Percentiles rank a stretch among this genome's conserved stretches.
Conservation (phyloP, 352 stramenopile species). For the Saprolegnia parasitica region DNA sequence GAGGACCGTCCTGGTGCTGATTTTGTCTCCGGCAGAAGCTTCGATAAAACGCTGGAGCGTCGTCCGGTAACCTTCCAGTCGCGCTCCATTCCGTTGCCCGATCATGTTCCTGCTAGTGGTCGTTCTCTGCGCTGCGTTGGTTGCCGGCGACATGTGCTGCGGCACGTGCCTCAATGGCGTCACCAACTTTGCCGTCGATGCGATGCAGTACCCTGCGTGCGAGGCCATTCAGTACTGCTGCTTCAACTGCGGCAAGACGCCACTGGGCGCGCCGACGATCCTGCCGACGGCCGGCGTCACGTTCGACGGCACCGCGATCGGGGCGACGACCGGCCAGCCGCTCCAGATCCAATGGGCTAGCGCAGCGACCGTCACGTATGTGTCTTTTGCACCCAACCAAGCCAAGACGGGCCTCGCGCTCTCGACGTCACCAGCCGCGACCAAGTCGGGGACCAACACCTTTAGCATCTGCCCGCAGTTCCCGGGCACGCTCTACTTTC, state of each 20-base stretch:
- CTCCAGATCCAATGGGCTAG: slow-evolving; percentile 18
- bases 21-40: too few species aligned
- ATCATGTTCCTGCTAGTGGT: background rate
- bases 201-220: slow-evolving; percentile 17
- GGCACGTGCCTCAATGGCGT: slow-evolving; percentile 23
- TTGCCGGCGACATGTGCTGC: slow-evolving; percentile 12
- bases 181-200: slow-evolving; percentile 18
- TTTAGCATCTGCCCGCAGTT: slow-evolving; percentile 24
- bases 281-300: slow-evolving; percentile 12
- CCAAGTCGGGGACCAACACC: background rate
- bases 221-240: slow-evolving; percentile 20
- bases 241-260: slow-evolving; percentile 11
- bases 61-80: too few species aligned
- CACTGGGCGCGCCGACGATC: slow-evolving; percentile 15
- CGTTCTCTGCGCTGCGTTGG: background rate
- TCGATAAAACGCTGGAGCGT: too few species aligned
- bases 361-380: slow-evolving; percentile 17
- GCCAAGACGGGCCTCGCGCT: slow-evolving; percentile 23
- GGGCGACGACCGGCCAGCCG: slow-evolving; percentile 11
- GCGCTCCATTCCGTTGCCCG: background rate
- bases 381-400: slow-evolving; percentile 23
- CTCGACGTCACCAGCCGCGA: slow-evolving; percentile 10
- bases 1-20: too few species aligned
- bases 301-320: slow-evolving; percentile 15
- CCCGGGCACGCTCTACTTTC: slow-evolving; percentile 26